These are phyloP conservation scores for Ambrosia artemisiifolia DNA, from an alignment of 129 eudicot genomes.

Conservation along the genomic window DNA sequence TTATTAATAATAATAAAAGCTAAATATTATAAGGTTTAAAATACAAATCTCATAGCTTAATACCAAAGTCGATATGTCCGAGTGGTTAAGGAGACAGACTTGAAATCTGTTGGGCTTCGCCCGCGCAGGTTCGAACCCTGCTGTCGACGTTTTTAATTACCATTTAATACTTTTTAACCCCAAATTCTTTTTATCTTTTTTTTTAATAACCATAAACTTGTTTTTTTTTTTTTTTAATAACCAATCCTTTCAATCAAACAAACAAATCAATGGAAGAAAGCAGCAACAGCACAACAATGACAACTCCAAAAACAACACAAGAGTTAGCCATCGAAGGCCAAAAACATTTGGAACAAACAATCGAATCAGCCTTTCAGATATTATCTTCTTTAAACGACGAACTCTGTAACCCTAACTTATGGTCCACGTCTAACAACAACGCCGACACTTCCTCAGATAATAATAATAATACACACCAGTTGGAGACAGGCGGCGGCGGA, in stretches of 20 bases:
- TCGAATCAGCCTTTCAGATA: constrained; percentile 67
- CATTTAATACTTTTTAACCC: not conserved
- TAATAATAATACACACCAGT: constrained; percentile 25
- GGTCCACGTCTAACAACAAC: constrained; percentile 52
- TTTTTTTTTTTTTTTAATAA: too few species aligned
- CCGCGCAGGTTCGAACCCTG: constrained; percentile 99
- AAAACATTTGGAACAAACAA: constrained; percentile 50
- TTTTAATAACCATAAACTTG: too few species aligned
- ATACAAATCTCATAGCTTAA: not conserved
- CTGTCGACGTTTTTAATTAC: constrained; percentile 62
- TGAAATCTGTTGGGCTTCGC: constrained; percentile 99
- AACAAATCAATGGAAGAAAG: constrained; percentile 35
- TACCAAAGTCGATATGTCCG: constrained; percentile 94
- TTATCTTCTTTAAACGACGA: constrained; percentile 89
- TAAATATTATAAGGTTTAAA: too few species aligned
- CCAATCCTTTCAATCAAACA: too few species aligned
- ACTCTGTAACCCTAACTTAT: constrained; percentile 72
- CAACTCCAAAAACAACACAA: constrained; percentile 36
- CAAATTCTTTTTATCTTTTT: not conserved
- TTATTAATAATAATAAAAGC: too few species aligned
- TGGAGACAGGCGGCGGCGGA: constrained; percentile 69
- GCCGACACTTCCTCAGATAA: constrained; percentile 37
- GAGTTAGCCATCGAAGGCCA: constrained; percentile 59
- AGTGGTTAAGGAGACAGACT: constrained; percentile 99
- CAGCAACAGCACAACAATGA: constrained; percentile 13